Conservation (phyloP, 805 yeast species). For the Kazachstania martiniae region DNA sequence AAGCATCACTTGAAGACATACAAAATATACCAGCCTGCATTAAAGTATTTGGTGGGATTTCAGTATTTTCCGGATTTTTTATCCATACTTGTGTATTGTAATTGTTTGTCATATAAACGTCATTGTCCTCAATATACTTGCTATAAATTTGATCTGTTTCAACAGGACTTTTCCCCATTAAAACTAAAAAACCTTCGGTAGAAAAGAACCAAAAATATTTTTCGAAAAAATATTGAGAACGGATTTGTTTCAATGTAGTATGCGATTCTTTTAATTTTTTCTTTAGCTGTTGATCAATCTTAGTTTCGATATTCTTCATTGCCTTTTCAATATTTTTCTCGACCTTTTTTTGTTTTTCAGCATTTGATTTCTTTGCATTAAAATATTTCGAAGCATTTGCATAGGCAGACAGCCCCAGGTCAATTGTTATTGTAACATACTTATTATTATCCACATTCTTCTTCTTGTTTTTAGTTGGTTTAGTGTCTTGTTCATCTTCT, state of each 20-base stretch:
- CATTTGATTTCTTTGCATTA: constrained; percentile 63
- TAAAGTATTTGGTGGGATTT: constrained; percentile 78
- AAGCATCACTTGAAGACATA: constrained; percentile 73
- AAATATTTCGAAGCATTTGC: constrained; percentile 83
- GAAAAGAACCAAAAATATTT: constrained; percentile 92
- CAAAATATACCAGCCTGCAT: constrained; percentile 84
- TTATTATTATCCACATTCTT: too few species aligned
- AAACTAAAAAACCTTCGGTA: constrained; percentile 73
- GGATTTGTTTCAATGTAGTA: constrained; percentile 42
- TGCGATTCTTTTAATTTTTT: constrained; percentile 50
- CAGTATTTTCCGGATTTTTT: constrained; percentile 64
- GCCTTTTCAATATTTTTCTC: constrained; percentile 70
- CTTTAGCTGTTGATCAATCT: constrained; percentile 61
- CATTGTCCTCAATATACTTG: constrained; percentile 64
- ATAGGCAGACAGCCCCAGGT: constrained; percentile 62
- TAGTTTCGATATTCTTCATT: constrained; percentile 69
- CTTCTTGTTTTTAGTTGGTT: constrained; percentile 6
- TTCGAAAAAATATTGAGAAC: constrained; percentile 84
- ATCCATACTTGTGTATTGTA: constrained; percentile 69
- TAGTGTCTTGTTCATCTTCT: background rate
- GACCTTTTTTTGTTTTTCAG: constrained; percentile 69
- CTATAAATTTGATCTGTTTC: constrained; percentile 76
- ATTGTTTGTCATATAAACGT: constrained; percentile 64
- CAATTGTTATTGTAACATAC: constrained; percentile 54
- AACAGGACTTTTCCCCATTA: constrained; percentile 74